Evolutionary conservation across 2,329 filamentous ascomycete genomes (phyloP), one percentile per base, ranked within the genome.

Genomic region (Chaetomium sp.): DNA sequence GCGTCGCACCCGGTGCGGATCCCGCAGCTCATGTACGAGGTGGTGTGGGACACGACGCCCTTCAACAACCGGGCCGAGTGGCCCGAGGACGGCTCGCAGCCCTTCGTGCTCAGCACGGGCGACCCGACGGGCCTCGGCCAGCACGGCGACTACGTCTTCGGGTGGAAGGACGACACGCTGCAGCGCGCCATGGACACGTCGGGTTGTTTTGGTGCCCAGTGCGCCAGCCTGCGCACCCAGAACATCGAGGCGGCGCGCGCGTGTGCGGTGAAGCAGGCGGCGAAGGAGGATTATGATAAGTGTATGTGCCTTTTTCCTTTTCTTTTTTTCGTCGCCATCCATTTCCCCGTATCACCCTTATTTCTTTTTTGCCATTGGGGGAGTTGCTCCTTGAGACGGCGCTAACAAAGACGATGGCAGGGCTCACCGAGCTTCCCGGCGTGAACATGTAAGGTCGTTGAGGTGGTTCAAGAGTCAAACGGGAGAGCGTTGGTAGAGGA

Each of bases 11-110:
- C 79, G 0, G 75, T 82, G 9, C 72, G 76, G 33, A 77, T 81
- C 63, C 80, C 80, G 10, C 79, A 82, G 72, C 68, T 81, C 16
- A 81, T 82, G 79, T 80, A 78, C 69, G 80, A 82, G 69, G 77
- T 81, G 1, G 79, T 81, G 63, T 81, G 78, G 74, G 78, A 81
- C 68, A 81, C 77, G 10, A 77, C 74, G 3, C 61, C 67, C 54
- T 79, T 79, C 71, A 77, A 78, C 72, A 70, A 77, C 73, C 60
- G 74, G 70, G 65, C 69, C 50, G 72, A 72, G 66, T 75, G 78
- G 78, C 75, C 74, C 49, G 72, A 72, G 50, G 75, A 79, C 72
- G 77, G 77, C 35, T 74, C 72, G 13, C 75, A 78, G 68, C 77
- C 76, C 0, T 77, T 78, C 65, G 72, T 74, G 63, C 71, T 77